Evolutionary conservation across 1,284 basidiomycete species (phyloP).

Genomic region (Vanrija sp.): DNA sequence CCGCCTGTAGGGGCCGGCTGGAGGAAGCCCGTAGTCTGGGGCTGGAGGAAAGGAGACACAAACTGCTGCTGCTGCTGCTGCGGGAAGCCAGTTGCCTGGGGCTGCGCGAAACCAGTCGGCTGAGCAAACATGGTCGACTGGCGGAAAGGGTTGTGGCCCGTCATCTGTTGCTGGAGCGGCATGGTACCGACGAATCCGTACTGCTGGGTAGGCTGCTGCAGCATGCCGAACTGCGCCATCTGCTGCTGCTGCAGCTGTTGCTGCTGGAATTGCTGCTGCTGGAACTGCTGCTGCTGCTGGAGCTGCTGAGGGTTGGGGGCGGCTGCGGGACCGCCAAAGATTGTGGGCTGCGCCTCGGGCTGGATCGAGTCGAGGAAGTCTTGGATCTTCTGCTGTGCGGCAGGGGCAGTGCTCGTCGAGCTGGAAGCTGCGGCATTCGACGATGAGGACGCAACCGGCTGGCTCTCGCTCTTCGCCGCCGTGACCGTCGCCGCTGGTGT

Average conservation of each 20-base stretch:
- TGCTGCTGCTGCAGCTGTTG: background rate
- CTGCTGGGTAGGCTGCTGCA: conserved; percentile 20
- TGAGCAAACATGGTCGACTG: conserved; percentile 54
- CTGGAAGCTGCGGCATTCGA: conserved; percentile 12
- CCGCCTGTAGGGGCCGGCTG: conserved; percentile 51
- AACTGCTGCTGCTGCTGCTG: conserved; percentile 20
- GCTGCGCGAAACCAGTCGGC: conserved; percentile 55
- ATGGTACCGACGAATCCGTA: conserved; percentile 1
- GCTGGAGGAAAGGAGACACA: conserved; percentile 44
- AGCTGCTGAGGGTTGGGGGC: background rate
- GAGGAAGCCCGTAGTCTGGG: conserved; percentile 47
- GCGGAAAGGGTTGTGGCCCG: conserved; percentile 67
- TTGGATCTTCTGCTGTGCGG: conserved; percentile 52
- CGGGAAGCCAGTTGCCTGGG: conserved; percentile 63
- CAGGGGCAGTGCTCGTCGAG: conserved; percentile 10
- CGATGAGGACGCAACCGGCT: conserved; percentile 13
- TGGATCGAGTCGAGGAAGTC: conserved; percentile 95
- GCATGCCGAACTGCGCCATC: conserved; percentile 1
- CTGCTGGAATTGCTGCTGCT: conserved; percentile 1
- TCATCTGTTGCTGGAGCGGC: conserved; percentile 25
- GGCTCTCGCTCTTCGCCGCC: background rate
- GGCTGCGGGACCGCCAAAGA: background rate
- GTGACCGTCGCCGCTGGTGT: conserved; percentile 11
- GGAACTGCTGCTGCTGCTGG: background rate
- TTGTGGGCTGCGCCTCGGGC: conserved; percentile 56